Evolutionary conservation across 306 rosid genomes (phyloP), one percentile per base, ranked within the genome.

Genomic region (Mimosa bimucronata): DNA sequence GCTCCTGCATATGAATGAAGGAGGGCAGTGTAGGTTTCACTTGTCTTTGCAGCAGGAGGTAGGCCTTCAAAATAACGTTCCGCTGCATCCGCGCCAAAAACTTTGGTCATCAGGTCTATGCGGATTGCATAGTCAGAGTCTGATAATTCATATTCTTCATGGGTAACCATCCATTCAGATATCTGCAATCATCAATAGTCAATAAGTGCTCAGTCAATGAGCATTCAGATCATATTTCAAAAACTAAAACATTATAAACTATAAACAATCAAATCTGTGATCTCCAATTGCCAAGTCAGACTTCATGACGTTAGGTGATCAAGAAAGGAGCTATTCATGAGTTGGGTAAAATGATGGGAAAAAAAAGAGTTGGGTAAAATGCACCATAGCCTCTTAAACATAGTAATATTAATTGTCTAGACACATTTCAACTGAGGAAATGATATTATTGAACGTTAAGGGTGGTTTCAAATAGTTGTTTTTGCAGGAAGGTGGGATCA

Each of bases 11-110:
- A 95, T 53, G 90, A 91, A 84, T 95, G 98, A 66, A 95, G 96
- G 67, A 95, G 98, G 31, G 98, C 93, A 19, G 92, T 92, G 88
- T 81, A 95, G 6, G 97, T 91, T 79, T 92, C 97, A 31, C 80
- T 77, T 25, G 97, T 92, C 87, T 91, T 95, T 44, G 88, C 83
- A 58, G 87, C 14, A 46, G 11, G 65, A 31, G 97, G 91, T 19
- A 95, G 87, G 65, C 87, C 91, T 82, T 95, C 98, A 83, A 95
- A 95, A 87, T 91, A 95, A 26, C 95, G 89, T 85, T 92, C 98
- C 7, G 97, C 94, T 37, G 98, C 92, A 86, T 92, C 96, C 60
- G 88, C 87, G 78, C 98, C 98, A 23, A 95, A 95, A 46, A 95
- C 98, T 79, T 95, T 91, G 62, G 94, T 84, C 97, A 92, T 92